Conservation (phyloP, 129 eudicot species). For the Heracleum sosnowskyi region DNA sequence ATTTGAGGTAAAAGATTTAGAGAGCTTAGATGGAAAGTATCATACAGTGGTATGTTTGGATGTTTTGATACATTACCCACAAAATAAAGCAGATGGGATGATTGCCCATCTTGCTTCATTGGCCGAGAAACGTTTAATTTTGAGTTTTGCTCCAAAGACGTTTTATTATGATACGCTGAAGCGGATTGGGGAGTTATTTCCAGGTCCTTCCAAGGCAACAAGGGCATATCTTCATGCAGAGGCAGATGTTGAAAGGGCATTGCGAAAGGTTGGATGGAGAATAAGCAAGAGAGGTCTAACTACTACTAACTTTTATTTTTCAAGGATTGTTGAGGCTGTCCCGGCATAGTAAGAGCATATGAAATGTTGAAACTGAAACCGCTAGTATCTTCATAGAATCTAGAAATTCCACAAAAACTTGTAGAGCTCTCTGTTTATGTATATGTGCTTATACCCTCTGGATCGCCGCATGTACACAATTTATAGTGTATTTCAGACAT, state of each 20-base stretch:
- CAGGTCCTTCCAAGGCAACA: slow-evolving; percentile 98
- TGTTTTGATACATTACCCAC: slow-evolving; percentile 95
- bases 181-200: slow-evolving; percentile 94
- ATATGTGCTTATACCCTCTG: slow-evolving; percentile 1
- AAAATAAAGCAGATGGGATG: slow-evolving; percentile 92
- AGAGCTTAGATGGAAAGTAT: slow-evolving; percentile 79
- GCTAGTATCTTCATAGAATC: not conserved
- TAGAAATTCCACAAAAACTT: not conserved
- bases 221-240: slow-evolving; percentile 97
- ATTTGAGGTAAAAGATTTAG: slow-evolving; percentile 89
- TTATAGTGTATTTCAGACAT: not conserved
- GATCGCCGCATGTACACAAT: not conserved
- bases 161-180: slow-evolving; percentile 67
- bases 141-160: slow-evolving; percentile 96
- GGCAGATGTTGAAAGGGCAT: slow-evolving; percentile 88
- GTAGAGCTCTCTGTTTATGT: not conserved
- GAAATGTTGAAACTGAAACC: slow-evolving; percentile 1
- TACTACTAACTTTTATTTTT: slow-evolving; percentile 88
- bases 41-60: slow-evolving; percentile 86
- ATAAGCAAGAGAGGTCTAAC: slow-evolving; percentile 70
- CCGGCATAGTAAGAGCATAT: slow-evolving; percentile 44
- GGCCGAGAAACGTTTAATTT: slow-evolving; percentile 70
- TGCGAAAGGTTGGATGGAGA: slow-evolving; percentile 88
- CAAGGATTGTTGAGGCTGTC: slow-evolving; percentile 69
- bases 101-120: slow-evolving; percentile 91